These are phyloP conservation scores for Dacryopinax primogenitus DNA, from an alignment of 768 basidiomycete genomes.

Conservation along the genomic window DNA sequence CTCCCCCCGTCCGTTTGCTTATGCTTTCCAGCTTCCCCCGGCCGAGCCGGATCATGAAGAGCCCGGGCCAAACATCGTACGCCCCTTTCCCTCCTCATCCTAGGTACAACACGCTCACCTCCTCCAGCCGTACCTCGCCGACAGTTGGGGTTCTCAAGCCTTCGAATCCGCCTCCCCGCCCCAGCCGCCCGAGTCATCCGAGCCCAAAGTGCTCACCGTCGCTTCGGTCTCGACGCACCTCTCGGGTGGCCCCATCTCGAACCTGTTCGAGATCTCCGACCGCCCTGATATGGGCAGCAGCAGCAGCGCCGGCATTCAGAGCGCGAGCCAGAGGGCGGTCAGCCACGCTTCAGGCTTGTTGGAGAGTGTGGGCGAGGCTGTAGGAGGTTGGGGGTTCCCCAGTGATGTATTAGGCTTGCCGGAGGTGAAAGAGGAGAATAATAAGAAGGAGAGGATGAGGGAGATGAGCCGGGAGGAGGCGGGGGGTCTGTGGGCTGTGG, in stretches of 20 bases:
- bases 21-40: background rate
- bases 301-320: too few relatives aligned
- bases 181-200: conserved; percentile 20
- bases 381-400: conserved; percentile 16
- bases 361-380: conserved; percentile 9
- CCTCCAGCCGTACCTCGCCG: conserved; percentile 50
- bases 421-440: conserved; percentile 14
- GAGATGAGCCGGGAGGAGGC: conserved; percentile 33
- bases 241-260: conserved; percentile 38
- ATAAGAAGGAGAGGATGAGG: conserved; percentile 20
- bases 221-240: conserved; percentile 36
- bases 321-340: too few relatives aligned
- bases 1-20: background rate
- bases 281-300: too few relatives aligned
- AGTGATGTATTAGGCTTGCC: conserved; percentile 14
- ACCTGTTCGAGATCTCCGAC: conserved; percentile 25
- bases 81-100: background rate
- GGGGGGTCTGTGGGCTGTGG: conserved; percentile 37
- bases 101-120: background rate
- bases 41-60: background rate
- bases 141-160: conserved; percentile 45
- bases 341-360: background rate
- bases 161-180: conserved; percentile 25
- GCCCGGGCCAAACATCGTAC: background rate
- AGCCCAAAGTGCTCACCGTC: conserved; percentile 42